These are phyloP conservation scores for Linum trigynum DNA, from an alignment of 345 rosid species.

Conservation along the genomic window DNA sequence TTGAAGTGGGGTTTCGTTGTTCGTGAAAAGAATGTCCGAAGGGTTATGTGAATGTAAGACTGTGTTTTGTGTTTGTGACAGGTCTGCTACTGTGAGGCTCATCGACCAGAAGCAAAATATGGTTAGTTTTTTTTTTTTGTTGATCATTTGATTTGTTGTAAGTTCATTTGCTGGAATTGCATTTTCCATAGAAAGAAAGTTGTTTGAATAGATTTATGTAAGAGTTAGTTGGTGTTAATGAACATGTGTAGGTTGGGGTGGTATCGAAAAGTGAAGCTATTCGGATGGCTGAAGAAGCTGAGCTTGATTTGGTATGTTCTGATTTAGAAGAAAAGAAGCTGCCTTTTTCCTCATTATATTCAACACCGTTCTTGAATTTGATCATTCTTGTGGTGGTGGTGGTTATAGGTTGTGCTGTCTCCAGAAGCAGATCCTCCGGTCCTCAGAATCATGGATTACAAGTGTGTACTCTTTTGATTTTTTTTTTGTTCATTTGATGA, in stretches of 20 bases:
- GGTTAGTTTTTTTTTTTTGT: slow-evolving; percentile 35
- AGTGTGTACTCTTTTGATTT: slow-evolving; percentile 26
- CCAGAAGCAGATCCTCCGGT: slow-evolving; percentile 96
- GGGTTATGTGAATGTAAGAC: slow-evolving; percentile 2
- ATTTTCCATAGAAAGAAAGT: no score
- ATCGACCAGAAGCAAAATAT: slow-evolving; percentile 66
- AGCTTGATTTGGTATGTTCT: slow-evolving; percentile 70
- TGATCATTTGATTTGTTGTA: background rate
- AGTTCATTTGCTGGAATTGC: background rate
- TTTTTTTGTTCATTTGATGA: background rate
- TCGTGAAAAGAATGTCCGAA: background rate
- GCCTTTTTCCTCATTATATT: background rate
- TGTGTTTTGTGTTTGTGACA: slow-evolving; percentile 16
- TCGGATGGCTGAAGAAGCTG: slow-evolving; percentile 74
- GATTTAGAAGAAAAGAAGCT: background rate
- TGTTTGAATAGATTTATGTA: no score
- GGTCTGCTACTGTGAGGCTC: slow-evolving; percentile 73
- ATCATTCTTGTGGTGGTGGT: background rate
- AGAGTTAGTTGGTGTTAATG: slow-evolving; percentile 1
- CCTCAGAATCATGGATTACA: slow-evolving; percentile 85
- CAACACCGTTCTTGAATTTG: slow-evolving; percentile 7
- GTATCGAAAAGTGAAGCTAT: slow-evolving; percentile 65
- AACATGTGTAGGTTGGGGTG: slow-evolving; percentile 58
- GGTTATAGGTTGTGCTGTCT: slow-evolving; percentile 68
- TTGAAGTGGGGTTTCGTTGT: no score